Evolutionary conservation across 768 basidiomycete species (phyloP), one percentile per base, ranked within the genome.

Genomic region (Podaxis carcinomalis): DNA sequence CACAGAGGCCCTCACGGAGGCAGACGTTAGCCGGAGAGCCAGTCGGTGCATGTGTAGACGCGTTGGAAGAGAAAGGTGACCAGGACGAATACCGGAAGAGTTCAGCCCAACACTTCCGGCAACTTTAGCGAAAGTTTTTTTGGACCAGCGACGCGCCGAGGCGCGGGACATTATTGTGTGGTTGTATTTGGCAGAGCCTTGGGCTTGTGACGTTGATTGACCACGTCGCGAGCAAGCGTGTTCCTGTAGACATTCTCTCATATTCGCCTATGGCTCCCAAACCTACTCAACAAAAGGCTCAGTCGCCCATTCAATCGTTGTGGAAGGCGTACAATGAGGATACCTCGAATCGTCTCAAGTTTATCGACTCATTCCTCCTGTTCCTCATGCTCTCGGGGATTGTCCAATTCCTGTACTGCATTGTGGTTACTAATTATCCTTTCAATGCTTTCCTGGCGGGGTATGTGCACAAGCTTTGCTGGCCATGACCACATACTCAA

Each of bases 371-470:
- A 6, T 98, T 98, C 80, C 82, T 98, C 64, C 75, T 91, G 62
- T 97, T 96, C 81, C 82, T 96, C 68, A 87, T 98, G 79, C 80
- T 96, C 50, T 91, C 92, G 1, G 97, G 97, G 67, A 81, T 95
- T 61, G 71, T 86, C 49, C 95, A 98, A 72, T 98, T 99, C 76
- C 76, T 83, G 9, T 98, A 98, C 77, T 94, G 96, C 77, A 75
- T 96, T 32, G 80, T 93, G 65, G 81, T 99, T 63, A 94, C 94
- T 61, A 90, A 87, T 77, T 98, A 87, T 75, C 97, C 97, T 23
- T 98, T 95, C 81, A 98, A 99, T 67, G 94, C 97, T 40, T 99
- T 99, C 77, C 75, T 98, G 67, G 88, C 94, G 64, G 95, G 94
- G 97, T 98, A 75, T 63, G 92, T 75, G 13, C 16, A 0, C 37